Base-by-base conservation (phyloP, 2,329 filamentous ascomycete species). In the Nannizziopsis barbatae region DNA sequence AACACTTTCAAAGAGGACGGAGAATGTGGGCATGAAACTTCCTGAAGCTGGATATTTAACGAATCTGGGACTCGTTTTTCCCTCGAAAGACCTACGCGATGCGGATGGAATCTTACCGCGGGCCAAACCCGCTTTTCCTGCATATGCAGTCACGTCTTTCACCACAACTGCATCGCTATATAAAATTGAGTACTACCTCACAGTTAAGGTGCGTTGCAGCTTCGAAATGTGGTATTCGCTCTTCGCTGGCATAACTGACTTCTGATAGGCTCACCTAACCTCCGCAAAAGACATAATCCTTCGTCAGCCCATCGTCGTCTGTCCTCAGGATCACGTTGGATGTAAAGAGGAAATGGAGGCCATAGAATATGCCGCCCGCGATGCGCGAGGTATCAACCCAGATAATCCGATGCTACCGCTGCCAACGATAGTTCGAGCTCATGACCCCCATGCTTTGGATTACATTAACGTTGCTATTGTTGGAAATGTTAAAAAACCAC, bases 331-430 rank as follows among this genome's bases (percentile, higher is more conserved):
- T 61, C 87, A 95, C 61, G 86, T 93, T 56, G 86, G 84, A 12
- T 98, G 92, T 70, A 95, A 94, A 65, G 89, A 95, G 63, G 92
- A 96, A 69, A 95, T 98, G 87, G 89, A 95, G 59, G 89, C 89
- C 33, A 96, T 98, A 54, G 89, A 95, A 62, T 87, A 95, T 67
- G 86, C 92, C 0, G 92, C 92, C 38, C 90, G 89, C 65, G 90
- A 96, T 58, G 90, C 92, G 1, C 84, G 86, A 12, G 80, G 85
- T 53, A 83, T 96, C 52, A 87, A 90, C 57, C 84, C 84, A 0
- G 86, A 93, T 53, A 92, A 92, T 58, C 92, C 89, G 0, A 89
- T 93, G 82, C 69, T 95, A n/a, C 89, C 92, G 0, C 83, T 89
- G 1, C 81, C 83, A 53, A 81, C 78, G 6, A 92, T 98, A 53